phyloP scores from a whole-genome alignment of 164 flowering plant genomes.

The Tinospora cordifolia region DNA sequence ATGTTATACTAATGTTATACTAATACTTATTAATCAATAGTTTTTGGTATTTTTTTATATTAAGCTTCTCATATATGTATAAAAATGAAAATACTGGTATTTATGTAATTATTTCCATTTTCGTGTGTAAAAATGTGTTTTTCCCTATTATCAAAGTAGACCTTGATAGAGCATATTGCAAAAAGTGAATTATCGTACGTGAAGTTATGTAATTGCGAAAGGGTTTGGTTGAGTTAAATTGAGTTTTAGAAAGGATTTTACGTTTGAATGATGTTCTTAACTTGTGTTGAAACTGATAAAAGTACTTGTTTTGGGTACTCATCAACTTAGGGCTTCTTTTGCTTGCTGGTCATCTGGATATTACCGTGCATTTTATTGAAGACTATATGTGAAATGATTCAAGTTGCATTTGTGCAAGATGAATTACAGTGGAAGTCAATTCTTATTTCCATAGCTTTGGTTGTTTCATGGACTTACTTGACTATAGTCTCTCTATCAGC shows the following conservation, averaged over 20 bases:
- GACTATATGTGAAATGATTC: constrained; percentile 47
- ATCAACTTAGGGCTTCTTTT: constrained; percentile 41
- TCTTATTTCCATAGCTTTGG: constrained; percentile 35
- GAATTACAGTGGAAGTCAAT: constrained; percentile 56
- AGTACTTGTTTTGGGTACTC: constrained; percentile 6
- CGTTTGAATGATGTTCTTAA: neutral
- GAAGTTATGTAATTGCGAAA: no score
- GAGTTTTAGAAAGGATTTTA: neutral
- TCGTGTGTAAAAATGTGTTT: no score
- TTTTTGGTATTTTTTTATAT: no score
- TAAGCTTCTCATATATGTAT: no score
- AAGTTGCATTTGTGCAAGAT: constrained; percentile 38
- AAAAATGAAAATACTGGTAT: no score
- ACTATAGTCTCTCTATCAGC: constrained; percentile 57
- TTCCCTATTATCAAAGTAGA: no score
- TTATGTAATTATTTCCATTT: no score
- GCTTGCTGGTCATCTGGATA: constrained; percentile 47
- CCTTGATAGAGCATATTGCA: no score
- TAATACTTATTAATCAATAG: no score
- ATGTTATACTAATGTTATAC: no score
- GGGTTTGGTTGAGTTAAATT: no score
- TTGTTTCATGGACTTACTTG: constrained; percentile 69
- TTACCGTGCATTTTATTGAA: constrained; percentile 62
- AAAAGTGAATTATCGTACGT: no score
- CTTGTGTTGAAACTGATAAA: neutral